Conservation (phyloP, 768 basidiomycete species). For the Kondoa malvinella region DNA sequence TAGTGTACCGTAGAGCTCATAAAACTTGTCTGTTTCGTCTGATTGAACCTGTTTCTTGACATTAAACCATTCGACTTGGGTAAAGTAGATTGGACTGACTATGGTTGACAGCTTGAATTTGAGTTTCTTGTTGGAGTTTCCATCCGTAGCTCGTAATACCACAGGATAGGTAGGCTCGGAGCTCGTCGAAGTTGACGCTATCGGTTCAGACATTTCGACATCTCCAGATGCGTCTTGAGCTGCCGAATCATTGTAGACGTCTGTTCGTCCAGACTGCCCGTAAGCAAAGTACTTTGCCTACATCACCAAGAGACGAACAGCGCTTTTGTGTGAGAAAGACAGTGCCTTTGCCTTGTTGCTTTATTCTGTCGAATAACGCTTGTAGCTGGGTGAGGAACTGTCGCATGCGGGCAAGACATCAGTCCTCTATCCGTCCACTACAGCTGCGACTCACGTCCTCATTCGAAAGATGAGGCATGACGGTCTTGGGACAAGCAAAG, state of each 20-base stretch:
- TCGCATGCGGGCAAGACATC: neutral
- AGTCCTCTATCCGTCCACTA: neutral
- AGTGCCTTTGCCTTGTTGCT: conserved; percentile 9
- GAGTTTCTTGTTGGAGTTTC: conserved; percentile 10
- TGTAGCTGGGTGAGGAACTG: conserved; percentile 20
- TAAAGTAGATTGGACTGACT: conserved; percentile 8
- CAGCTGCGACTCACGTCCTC: conserved; percentile 5
- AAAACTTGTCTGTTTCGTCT: conserved; percentile 12
- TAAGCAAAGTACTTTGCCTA: neutral
- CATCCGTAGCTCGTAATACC: conserved; percentile 19
- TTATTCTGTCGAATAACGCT: conserved; percentile 12
- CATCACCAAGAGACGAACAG: conserved; percentile 9
- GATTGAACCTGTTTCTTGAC: conserved; percentile 15
- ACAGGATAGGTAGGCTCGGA: neutral
- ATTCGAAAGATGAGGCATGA: neutral
- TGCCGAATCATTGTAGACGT: conserved; percentile 4
- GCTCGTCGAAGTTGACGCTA: neutral
- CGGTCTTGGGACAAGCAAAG: too few species aligned
- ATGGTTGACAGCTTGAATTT: conserved; percentile 20
- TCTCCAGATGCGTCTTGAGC: neutral
- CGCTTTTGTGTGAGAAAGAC: conserved; percentile 23
- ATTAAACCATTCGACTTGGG: neutral
- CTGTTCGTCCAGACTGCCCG: neutral
- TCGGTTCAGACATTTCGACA: neutral
- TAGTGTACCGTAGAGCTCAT: conserved; percentile 9